A percentile compares a stretch with the other conserved stretches of the same genome.
Evolutionary conservation across 139 green algal species (phyloP).

Genomic region (Coelastrella sp.): DNA sequence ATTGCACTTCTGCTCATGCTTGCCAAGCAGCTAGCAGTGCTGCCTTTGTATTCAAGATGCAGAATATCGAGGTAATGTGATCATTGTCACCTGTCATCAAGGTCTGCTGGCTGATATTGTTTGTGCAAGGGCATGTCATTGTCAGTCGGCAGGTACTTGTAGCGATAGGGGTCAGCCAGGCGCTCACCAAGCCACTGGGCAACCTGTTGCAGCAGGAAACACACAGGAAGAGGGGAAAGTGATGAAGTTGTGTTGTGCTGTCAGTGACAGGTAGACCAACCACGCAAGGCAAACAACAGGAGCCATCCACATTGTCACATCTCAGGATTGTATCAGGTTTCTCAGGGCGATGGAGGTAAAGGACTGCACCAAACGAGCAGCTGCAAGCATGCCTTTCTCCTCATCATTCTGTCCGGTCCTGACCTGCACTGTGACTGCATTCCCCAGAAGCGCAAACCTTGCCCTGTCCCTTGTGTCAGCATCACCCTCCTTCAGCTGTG

Average conservation of each 20-base stretch:
- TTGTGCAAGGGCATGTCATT: constrained; percentile 50
- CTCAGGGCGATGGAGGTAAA: too few relatives aligned
- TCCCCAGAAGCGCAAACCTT: constrained; percentile 83
- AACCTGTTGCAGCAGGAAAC: constrained; percentile 59
- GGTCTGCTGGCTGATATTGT: constrained; percentile 3
- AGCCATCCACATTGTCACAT: too few relatives aligned
- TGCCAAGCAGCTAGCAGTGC: too few relatives aligned
- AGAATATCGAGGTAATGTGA: too few relatives aligned
- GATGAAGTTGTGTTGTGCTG: not conserved
- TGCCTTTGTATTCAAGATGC: too few relatives aligned
- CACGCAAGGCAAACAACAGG: too few relatives aligned
- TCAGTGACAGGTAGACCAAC: too few relatives aligned
- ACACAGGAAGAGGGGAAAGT: not conserved
- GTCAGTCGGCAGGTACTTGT: constrained; percentile 66
- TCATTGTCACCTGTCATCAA: constrained; percentile 29
- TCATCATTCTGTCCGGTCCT: not conserved
- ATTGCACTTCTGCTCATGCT: too few relatives aligned
- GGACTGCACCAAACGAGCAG: too few relatives aligned
- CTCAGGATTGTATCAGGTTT: too few relatives aligned
- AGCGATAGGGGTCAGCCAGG: constrained; percentile 73
- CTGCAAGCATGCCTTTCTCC: not conserved
- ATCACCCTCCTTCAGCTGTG: constrained; percentile 62
- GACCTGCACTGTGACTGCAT: constrained; percentile 85
- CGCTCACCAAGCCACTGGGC: constrained; percentile 81
- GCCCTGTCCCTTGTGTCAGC: constrained; percentile 53